Evolutionary conservation across 306 rosid genomes (phyloP).

Genomic region (Oxytropis ochrocephala): DNA sequence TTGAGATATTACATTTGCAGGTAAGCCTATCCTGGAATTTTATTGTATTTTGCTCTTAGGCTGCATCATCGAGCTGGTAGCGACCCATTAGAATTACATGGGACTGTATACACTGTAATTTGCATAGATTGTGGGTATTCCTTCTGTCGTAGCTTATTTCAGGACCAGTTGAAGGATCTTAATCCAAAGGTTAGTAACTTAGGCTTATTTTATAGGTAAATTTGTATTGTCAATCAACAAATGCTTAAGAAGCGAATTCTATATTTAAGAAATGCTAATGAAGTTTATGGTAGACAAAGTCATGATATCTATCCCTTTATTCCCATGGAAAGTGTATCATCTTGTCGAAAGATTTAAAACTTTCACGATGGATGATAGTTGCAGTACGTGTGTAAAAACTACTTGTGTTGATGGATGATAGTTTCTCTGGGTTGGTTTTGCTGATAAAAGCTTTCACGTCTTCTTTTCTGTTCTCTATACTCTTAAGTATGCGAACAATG

Average conservation of each 20-base stretch:
- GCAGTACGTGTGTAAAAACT: neutral
- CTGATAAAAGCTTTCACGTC: neutral
- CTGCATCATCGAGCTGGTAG: conserved; percentile 96
- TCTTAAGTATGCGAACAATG: neutral
- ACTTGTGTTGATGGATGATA: neutral
- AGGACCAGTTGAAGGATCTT: conserved; percentile 76
- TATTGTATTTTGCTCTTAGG: conserved; percentile 38
- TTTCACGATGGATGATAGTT: neutral
- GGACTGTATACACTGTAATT: conserved; percentile 77
- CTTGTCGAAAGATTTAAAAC: conserved; percentile 2
- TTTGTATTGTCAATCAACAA: neutral
- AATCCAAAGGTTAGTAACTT: conserved; percentile 68
- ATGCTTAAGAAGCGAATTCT: conserved; percentile 4
- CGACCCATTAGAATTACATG: conserved; percentile 89
- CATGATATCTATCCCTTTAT: neutral
- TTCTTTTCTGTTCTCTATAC: neutral
- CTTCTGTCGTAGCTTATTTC: conserved; percentile 58
- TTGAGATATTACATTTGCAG: conserved; percentile 6
- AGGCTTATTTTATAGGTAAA: neutral
- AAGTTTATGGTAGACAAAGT: neutral
- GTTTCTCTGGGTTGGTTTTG: conserved; percentile 3
- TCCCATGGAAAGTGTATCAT: neutral
- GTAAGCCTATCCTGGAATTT: conserved; percentile 22
- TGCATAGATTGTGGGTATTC: conserved; percentile 79
- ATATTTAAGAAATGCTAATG: neutral